A percentile compares a stretch with the other conserved stretches of the same genome.
These are phyloP conservation scores for Artomyces pyxidatus DNA, from an alignment of 768 basidiomycete genomes.

Conservation along the genomic window DNA sequence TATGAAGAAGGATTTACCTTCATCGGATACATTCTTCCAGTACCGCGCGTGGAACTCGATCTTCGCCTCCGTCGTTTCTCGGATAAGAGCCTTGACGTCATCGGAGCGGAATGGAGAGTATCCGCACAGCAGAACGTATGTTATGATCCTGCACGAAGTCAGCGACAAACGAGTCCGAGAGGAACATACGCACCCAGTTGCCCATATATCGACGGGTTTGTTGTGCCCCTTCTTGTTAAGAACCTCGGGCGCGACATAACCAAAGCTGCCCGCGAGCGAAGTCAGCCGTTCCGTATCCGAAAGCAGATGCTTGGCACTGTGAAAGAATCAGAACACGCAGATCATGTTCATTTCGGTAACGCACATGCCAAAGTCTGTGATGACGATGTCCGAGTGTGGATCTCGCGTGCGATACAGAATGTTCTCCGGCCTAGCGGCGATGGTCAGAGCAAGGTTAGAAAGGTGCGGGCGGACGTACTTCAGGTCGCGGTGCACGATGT, in stretches of 20 bases:
- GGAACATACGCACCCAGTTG: constrained; percentile 57
- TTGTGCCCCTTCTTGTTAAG: constrained; percentile 77
- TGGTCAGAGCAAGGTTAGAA: background rate
- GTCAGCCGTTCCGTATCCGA: constrained; percentile 62
- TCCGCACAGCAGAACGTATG: constrained; percentile 91
- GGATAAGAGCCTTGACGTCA: constrained; percentile 62
- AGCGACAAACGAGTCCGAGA: background rate
- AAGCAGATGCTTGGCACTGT: constrained; percentile 77
- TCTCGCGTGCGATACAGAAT: constrained; percentile 83
- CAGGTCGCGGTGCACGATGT: constrained; percentile 94
- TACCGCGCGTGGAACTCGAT: constrained; percentile 91
- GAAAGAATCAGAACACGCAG: background rate
- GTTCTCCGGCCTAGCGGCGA: constrained; percentile 75
- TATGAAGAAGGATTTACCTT: constrained; percentile 40
- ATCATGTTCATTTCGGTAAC: background rate
- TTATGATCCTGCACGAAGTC: constrained; percentile 62
- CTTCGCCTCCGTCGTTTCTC: constrained; percentile 79
- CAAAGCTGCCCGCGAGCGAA: constrained; percentile 73
- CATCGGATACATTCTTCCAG: constrained; percentile 82
- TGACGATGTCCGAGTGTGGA: constrained; percentile 77
- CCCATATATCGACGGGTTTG: constrained; percentile 92
- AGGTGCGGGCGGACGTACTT: constrained; percentile 41
- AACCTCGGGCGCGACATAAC: constrained; percentile 90
- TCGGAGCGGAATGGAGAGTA: constrained; percentile 92
- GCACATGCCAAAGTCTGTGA: constrained; percentile 97